Evolutionary conservation across 2,329 filamentous ascomycete species (phyloP).

Genomic region (Microascus cirrosus): DNA sequence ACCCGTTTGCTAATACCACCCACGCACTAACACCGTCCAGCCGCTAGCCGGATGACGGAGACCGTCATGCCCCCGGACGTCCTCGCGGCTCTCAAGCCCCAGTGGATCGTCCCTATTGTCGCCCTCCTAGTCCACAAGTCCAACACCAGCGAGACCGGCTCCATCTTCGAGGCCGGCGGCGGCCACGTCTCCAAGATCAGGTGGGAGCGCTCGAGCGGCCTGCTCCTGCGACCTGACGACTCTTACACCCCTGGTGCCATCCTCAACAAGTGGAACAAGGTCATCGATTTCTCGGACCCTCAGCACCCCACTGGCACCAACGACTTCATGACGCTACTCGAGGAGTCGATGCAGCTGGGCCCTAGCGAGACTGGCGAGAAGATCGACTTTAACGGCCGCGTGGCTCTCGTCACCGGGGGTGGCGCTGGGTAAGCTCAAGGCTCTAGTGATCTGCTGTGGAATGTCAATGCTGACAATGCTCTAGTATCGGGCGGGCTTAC

Average conservation of each 20-base stretch:
- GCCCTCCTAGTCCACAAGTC: constrained; percentile 78
- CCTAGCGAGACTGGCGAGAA: constrained; percentile 62
- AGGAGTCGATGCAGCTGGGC: constrained; percentile 69
- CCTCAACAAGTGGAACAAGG: constrained; percentile 78
- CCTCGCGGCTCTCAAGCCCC: constrained; percentile 73
- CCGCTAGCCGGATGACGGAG: constrained; percentile 89
- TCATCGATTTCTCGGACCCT: constrained; percentile 75
- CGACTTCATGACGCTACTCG: constrained; percentile 78
- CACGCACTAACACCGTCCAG: constrained; percentile 23
- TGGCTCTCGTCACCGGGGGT: constrained; percentile 78
- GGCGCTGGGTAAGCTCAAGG: constrained; percentile 54
- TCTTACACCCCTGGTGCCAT: constrained; percentile 81
- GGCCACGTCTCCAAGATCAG: constrained; percentile 87
- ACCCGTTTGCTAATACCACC: not conserved
- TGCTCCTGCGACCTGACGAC: constrained; percentile 79
- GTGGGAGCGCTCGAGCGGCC: constrained; percentile 88
- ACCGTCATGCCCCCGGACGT: constrained; percentile 94
- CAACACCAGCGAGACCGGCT: constrained; percentile 71
- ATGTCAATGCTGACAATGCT: not conserved
- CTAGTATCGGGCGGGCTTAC: constrained; percentile 80
- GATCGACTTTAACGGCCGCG: constrained; percentile 72
- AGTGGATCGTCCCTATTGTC: constrained; percentile 91
- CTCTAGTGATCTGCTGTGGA: not conserved
- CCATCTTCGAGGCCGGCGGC: constrained; percentile 88
- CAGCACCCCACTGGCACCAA: constrained; percentile 76